A percentile compares a stretch with the other conserved stretches of the same genome.
phyloP scores from a whole-genome alignment of 176 grass and related monocot species.

The Thalia dealbata region DNA sequence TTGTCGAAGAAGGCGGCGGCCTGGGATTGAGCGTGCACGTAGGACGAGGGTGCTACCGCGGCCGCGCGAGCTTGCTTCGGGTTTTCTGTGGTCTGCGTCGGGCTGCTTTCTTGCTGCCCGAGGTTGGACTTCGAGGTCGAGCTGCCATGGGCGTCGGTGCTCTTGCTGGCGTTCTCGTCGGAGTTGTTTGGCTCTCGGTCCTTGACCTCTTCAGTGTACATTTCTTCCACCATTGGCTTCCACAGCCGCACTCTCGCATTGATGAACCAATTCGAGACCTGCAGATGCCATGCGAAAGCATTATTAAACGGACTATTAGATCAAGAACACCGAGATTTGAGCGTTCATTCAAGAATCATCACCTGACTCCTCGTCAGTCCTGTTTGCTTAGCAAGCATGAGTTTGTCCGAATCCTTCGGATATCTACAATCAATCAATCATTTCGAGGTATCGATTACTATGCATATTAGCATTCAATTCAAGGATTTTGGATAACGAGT shows the following conservation, averaged over 20 bases:
- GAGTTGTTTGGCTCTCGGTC: slow-evolving; percentile 39
- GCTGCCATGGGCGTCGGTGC: slow-evolving; percentile 17
- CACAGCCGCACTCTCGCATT: slow-evolving; percentile 92
- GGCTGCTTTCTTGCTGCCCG: neutral
- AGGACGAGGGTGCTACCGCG: neutral
- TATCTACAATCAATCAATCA: slow-evolving; percentile 71
- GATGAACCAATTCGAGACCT: slow-evolving; percentile 99
- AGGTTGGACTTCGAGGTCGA: slow-evolving; percentile 17
- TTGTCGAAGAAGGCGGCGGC: neutral
- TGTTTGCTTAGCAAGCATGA: slow-evolving; percentile 97
- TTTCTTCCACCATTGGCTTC: slow-evolving; percentile 99
- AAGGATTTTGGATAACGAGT: neutral
- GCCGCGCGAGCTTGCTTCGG: neutral
- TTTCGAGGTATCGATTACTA: neutral
- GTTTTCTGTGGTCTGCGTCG: neutral
- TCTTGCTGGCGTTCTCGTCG: slow-evolving; percentile 42
- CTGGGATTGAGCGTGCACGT: neutral
- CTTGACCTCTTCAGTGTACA: slow-evolving; percentile 94
- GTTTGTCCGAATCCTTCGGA: slow-evolving; percentile 98
- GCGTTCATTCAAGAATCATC: neutral
- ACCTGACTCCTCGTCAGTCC: slow-evolving; percentile 97
- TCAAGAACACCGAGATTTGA: neutral
- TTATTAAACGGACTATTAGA: neutral
- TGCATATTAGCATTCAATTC: neutral
- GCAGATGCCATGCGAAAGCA: neutral